Evolutionary conservation across 768 basidiomycete species (phyloP), one percentile per base, ranked within the genome.

Genomic region (Leucocoprinus sp.): DNA sequence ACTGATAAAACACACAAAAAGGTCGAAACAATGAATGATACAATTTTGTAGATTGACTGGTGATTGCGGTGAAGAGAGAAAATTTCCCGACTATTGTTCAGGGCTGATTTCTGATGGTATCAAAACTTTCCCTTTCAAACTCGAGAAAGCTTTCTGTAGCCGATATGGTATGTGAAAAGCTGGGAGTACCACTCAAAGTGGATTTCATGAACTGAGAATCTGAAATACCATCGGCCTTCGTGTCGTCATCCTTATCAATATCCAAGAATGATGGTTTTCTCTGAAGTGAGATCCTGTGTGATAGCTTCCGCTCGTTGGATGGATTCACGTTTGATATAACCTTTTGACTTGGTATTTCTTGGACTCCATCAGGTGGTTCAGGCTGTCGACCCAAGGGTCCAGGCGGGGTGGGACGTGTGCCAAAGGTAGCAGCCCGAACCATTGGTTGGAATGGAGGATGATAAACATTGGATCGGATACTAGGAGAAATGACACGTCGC

Each of bases 201-300:
- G 38, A 52, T 19, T 55, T 57, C 35, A 37, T 50, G 57, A 8
- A 46, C 42, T 27, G 7, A 11, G 37, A 48, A 19, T 48, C 40
- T 29, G 55, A 41, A 37, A 45, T 44, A 18, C 56, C 54, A 8
- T 52, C 42, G 28, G 64, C 60, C 17, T 58, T 56, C 36, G 66
- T 63, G 29, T 58, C 57, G 46, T 70, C 67, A 15, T 60, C 60
- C 37, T 73, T 74, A 45, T 74, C 80, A 48, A 86, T 82, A 27
- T 84, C 81, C 38, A 86, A 64, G 59, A 86, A 86, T 1, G 82
- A 84, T 15, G 84, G 78, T 55, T 84, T 82, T 55, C 69, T 70
- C 64, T 80, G 72, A 49, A 84, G 65, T 5, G 75, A 76, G 11
- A 45, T 38, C 38, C 66, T 70, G 37, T 72, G 70, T 47, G 68